Evolutionary conservation across 2,329 filamentous ascomycete species (phyloP).

Genomic region (Arthrobotrys musiformis): DNA sequence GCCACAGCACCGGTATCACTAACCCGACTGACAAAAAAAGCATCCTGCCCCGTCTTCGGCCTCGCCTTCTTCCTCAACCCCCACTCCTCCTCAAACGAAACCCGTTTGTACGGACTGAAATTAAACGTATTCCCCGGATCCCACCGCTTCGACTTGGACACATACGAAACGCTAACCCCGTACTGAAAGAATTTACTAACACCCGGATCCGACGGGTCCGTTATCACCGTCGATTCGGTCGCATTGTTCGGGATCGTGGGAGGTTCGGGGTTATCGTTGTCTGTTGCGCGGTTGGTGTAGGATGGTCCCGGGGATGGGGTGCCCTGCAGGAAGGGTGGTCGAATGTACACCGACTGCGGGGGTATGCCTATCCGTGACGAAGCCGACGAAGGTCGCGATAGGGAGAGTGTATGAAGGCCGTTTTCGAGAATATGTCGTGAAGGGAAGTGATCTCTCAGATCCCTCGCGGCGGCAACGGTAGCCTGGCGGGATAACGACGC

Average conservation of each 20-base stretch:
- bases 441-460: conserved; percentile 48
- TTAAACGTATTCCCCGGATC: conserved; percentile 77
- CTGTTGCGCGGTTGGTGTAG: conserved; percentile 49
- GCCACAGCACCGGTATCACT: conserved; percentile 77
- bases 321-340: conserved; percentile 32
- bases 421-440: conserved; percentile 41
- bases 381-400: background rate
- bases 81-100: conserved; percentile 67
- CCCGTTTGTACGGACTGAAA: conserved; percentile 73
- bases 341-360: conserved; percentile 37
- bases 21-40: conserved; percentile 90
- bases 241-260: conserved; percentile 9
- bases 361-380: conserved; percentile 11
- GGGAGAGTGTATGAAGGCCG: conserved; percentile 24
- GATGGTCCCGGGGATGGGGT: conserved; percentile 43
- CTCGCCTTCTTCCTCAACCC: conserved; percentile 69
- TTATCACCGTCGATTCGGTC: conserved; percentile 33
- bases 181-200: conserved; percentile 64
- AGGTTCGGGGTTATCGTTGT: conserved; percentile 28
- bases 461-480: conserved; percentile 33
- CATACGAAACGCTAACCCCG: conserved; percentile 78
- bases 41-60: conserved; percentile 88
- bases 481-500: conserved; percentile 44
- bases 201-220: conserved; percentile 39
- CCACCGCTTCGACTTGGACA: conserved; percentile 76